These are phyloP conservation scores for Pestalotiopsis sp. DNA, from an alignment of 2,329 filamentous ascomycete species.

Conservation along the genomic window DNA sequence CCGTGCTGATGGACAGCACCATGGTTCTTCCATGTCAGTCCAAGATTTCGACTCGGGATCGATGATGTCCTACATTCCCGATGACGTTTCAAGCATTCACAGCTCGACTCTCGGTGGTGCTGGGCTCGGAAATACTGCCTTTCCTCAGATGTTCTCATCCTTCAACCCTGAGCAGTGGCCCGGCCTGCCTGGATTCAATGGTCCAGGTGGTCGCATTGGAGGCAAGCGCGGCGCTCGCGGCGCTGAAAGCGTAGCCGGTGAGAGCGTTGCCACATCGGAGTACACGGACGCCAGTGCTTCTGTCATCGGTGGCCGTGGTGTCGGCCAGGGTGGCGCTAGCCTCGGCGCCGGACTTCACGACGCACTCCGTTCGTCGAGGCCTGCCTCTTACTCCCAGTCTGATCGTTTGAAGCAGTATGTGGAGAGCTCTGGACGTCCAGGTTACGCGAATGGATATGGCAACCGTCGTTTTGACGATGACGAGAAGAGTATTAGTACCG, in stretches of 20 bases:
- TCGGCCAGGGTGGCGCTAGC: conserved; percentile 85
- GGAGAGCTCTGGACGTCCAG: conserved; percentile 76
- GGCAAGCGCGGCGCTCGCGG: conserved; percentile 68
- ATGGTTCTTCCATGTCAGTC: conserved; percentile 41
- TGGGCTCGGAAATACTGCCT: conserved; percentile 73
- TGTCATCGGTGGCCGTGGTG: conserved; percentile 72
- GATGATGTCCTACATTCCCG: conserved; percentile 92
- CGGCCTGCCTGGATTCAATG: conserved; percentile 66
- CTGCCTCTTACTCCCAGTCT: conserved; percentile 71
- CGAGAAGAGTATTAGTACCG: conserved; percentile 92
- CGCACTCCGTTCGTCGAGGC: conserved; percentile 63
- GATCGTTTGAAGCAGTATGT: conserved; percentile 95
- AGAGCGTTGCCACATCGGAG: conserved; percentile 90
- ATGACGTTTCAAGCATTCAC: conserved; percentile 95
- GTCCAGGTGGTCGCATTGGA: conserved; percentile 61
- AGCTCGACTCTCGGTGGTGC: conserved; percentile 87
- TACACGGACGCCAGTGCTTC: conserved; percentile 82
- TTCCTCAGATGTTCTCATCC: conserved; percentile 92
- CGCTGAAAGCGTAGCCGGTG: conserved; percentile 81
- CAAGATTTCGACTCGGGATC: conserved; percentile 78
- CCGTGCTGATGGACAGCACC: conserved; percentile 36
- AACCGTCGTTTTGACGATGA: conserved; percentile 79
- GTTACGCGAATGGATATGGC: conserved; percentile 67
- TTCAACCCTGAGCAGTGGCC: conserved; percentile 92
- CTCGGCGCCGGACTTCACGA: conserved; percentile 79